These are phyloP conservation scores for Phtheirospermum japonicum DNA, from an alignment of 257 asterid species.

Conservation along the genomic window DNA sequence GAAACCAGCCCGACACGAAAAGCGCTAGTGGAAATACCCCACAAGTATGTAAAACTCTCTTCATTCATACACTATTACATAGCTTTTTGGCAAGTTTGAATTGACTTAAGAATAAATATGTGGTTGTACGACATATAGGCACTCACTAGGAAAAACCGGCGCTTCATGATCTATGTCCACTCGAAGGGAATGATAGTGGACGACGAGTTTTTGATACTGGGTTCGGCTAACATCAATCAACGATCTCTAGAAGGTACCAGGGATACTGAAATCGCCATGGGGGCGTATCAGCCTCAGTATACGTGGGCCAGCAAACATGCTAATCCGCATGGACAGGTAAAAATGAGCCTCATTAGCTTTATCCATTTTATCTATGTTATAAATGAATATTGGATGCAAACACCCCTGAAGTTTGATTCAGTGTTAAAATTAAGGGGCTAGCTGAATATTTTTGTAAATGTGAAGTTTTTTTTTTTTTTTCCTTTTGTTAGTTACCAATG, in stretches of 20 bases:
- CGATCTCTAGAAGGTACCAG: slow-evolving; percentile 91
- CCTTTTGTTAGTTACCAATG: neutral
- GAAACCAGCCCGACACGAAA: slow-evolving; percentile 32
- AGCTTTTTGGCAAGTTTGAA: neutral
- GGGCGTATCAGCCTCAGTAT: slow-evolving; percentile 86
- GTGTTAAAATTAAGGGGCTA: too few relatives aligned
- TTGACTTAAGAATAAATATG: neutral
- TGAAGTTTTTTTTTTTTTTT: neutral
- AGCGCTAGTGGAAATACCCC: slow-evolving; percentile 50
- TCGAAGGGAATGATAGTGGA: slow-evolving; percentile 98
- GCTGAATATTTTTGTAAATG: neutral
- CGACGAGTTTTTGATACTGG: slow-evolving; percentile 75
- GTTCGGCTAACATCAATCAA: slow-evolving; percentile 94
- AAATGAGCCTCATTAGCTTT: neutral
- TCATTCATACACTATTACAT: neutral
- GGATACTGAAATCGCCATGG: slow-evolving; percentile 99
- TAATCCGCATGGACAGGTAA: slow-evolving; percentile 85
- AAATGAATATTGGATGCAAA: neutral
- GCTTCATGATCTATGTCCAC: slow-evolving; percentile 92
- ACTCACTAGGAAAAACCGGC: slow-evolving; percentile 50
- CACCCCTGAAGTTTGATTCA: too few relatives aligned
- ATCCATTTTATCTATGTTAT: neutral
- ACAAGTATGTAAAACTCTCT: slow-evolving; percentile 45
- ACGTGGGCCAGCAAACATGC: slow-evolving; percentile 58
- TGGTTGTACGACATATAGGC: slow-evolving; percentile 38